Evolutionary conservation across 371 early-diverging fungal genomes (phyloP).

Genomic region (Mortierella sp.): DNA sequence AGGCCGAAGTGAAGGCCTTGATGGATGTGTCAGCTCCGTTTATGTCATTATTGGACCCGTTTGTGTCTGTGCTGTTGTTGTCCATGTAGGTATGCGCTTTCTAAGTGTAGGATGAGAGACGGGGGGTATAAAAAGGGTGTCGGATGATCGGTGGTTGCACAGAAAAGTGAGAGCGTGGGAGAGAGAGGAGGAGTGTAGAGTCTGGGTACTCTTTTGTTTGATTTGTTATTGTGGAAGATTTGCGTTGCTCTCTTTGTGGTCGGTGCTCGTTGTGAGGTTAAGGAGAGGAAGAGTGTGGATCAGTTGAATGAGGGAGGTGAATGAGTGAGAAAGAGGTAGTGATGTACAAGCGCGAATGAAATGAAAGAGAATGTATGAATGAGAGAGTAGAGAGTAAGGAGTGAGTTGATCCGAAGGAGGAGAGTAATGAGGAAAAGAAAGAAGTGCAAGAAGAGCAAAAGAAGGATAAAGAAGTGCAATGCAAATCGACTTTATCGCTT

Average conservation of each 20-base stretch:
- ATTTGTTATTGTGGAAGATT: not conserved
- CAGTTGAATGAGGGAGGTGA: not conserved
- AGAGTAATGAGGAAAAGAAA: not conserved
- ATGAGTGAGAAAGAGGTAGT: not conserved
- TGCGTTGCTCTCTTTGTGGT: not conserved
- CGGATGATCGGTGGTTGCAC: not conserved
- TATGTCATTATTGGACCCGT: not conserved
- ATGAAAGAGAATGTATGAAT: not conserved
- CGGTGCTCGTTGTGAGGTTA: too few species aligned
- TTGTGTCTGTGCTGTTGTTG: not conserved
- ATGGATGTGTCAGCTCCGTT: constrained; percentile 60
- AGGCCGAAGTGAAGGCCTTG: constrained; percentile 73
- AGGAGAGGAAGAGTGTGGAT: too few species aligned
- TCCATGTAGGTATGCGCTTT: not conserved
- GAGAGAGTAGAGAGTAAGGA: not conserved
- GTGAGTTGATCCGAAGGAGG: not conserved
- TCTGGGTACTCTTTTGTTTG: not conserved
- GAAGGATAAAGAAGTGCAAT: not conserved
- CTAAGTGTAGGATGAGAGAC: not conserved
- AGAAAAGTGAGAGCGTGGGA: not conserved
- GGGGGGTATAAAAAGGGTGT: not conserved
- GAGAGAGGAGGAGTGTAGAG: not conserved
- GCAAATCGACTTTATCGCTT: too few species aligned
- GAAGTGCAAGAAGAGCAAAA: not conserved
- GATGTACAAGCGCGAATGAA: not conserved